Percentiles rank a stretch among this genome's conserved stretches.
Conservation (phyloP, 768 basidiomycete genomes). For the Xanthoconium stramineum region DNA sequence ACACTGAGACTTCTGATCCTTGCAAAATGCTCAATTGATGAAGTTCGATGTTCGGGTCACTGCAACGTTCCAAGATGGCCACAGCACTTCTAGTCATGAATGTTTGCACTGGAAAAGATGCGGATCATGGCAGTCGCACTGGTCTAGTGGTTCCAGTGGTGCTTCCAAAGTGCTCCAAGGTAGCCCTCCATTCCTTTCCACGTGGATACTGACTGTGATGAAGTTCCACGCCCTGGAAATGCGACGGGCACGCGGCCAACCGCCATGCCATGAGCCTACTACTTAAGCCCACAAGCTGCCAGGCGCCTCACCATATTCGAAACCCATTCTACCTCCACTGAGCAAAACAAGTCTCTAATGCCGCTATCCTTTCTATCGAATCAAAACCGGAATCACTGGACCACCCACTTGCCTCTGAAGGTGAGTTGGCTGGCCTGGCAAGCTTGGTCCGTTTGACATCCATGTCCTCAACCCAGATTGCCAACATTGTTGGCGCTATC, state of each 20-base stretch:
- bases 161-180: too few relatives aligned
- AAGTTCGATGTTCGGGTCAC: not conserved
- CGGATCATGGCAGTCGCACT: slow-evolving; percentile 5
- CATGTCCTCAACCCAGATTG: slow-evolving; percentile 32
- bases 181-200: slow-evolving; percentile 16
- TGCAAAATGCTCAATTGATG: not conserved
- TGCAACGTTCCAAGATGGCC: slow-evolving; percentile 7
- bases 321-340: slow-evolving; percentile 12
- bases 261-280: slow-evolving; percentile 13
- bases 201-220: slow-evolving; percentile 12
- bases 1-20: slow-evolving; percentile 5
- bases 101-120: slow-evolving; percentile 8
- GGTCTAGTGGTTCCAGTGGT: too few relatives aligned
- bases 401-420: slow-evolving; percentile 53
- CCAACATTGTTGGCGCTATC: slow-evolving; percentile 55
- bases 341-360: slow-evolving; percentile 14
- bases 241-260: slow-evolving; percentile 25
- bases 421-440: slow-evolving; percentile 27
- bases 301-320: slow-evolving; percentile 11
- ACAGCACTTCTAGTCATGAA: not conserved
- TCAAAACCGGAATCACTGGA: slow-evolving; percentile 36
- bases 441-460: slow-evolving; percentile 2
- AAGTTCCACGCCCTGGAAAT: slow-evolving; percentile 22
- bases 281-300: slow-evolving; percentile 23
- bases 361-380: slow-evolving; percentile 20